Percentiles rank a stretch among this genome's conserved stretches.
These are phyloP conservation scores for Diplodia corticola DNA, from an alignment of 2,329 filamentous ascomycete genomes.

Conservation along the genomic window DNA sequence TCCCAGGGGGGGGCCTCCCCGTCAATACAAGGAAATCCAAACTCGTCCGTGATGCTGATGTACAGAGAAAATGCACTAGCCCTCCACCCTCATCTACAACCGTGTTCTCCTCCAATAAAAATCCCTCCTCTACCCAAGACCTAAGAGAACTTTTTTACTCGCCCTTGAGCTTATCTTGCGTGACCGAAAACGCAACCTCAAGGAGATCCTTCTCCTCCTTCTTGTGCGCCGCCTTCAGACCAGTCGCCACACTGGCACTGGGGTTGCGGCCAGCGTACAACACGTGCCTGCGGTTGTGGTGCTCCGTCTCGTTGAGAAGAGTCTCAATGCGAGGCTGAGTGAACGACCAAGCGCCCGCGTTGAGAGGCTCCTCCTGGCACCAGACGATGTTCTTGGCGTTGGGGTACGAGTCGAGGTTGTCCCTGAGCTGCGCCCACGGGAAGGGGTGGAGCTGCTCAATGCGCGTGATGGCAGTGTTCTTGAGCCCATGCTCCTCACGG, in stretches of 20 bases:
- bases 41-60: slow-evolving; percentile 8
- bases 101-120: background rate
- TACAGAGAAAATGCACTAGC: slow-evolving; percentile 20
- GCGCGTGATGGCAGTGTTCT: slow-evolving; percentile 90
- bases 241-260: slow-evolving; percentile 90
- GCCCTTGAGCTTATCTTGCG: slow-evolving; percentile 67
- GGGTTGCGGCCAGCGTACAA: slow-evolving; percentile 96
- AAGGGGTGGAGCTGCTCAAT: slow-evolving; percentile 98
- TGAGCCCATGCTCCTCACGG: slow-evolving; percentile 80
- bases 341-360: slow-evolving; percentile 95
- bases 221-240: slow-evolving; percentile 80
- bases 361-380: slow-evolving; percentile 96
- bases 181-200: slow-evolving; percentile 62
- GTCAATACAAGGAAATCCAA: slow-evolving; percentile 9
- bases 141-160: slow-evolving; percentile 46
- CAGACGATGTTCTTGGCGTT: slow-evolving; percentile 98
- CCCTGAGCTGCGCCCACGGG: slow-evolving; percentile 95
- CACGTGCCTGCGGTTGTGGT: slow-evolving; percentile 92
- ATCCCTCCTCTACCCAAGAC: background rate
- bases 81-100: slow-evolving; percentile 11
- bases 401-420: slow-evolving; percentile 95
- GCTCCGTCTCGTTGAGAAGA: slow-evolving; percentile 84
- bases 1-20: background rate
- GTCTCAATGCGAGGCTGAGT: slow-evolving; percentile 98
- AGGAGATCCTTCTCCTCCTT: slow-evolving; percentile 91